phyloP scores from a whole-genome alignment of 2,329 filamentous ascomycete species.

The Beauveria sp. region DNA sequence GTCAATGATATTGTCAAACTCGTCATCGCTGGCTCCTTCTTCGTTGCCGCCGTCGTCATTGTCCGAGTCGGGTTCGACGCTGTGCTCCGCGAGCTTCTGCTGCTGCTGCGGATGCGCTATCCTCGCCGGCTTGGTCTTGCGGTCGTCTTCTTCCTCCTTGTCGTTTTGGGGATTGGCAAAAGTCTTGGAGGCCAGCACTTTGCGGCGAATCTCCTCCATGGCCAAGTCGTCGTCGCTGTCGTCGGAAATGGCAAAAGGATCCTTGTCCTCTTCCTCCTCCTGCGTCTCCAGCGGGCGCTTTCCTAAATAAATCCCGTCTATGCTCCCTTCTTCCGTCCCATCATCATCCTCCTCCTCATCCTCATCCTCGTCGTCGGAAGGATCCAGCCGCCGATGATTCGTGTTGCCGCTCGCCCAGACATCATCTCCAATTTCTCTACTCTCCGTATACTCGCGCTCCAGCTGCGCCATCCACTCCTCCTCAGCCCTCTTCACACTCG shows the following conservation, averaged over 20 bases:
- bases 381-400: constrained; percentile 55
- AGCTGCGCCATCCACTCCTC: constrained; percentile 83
- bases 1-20: constrained; percentile 89
- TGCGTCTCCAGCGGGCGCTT: constrained; percentile 35
- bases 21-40: constrained; percentile 56
- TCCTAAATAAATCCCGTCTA: constrained; percentile 55
- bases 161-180: constrained; percentile 48
- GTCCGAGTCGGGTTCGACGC: constrained; percentile 66
- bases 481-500: constrained; percentile 75
- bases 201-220: constrained; percentile 86
- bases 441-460: constrained; percentile 82
- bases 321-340: constrained; percentile 35
- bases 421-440: constrained; percentile 62
- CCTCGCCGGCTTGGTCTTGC: constrained; percentile 53
- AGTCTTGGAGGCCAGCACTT: constrained; percentile 84
- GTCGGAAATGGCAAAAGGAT: constrained; percentile 71
- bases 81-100: constrained; percentile 48
- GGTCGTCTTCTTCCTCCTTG: constrained; percentile 24
- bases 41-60: constrained; percentile 34
- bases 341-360: constrained; percentile 42
- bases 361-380: constrained; percentile 49
- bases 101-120: constrained; percentile 53
- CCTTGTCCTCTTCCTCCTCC: constrained; percentile 41
- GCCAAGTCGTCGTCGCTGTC: constrained; percentile 72
- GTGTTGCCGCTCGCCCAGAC: constrained; percentile 89